Evolutionary conservation across 2,329 filamentous ascomycete genomes (phyloP), one percentile per base, ranked within the genome.

Genomic region (Exophiala bonariae): DNA sequence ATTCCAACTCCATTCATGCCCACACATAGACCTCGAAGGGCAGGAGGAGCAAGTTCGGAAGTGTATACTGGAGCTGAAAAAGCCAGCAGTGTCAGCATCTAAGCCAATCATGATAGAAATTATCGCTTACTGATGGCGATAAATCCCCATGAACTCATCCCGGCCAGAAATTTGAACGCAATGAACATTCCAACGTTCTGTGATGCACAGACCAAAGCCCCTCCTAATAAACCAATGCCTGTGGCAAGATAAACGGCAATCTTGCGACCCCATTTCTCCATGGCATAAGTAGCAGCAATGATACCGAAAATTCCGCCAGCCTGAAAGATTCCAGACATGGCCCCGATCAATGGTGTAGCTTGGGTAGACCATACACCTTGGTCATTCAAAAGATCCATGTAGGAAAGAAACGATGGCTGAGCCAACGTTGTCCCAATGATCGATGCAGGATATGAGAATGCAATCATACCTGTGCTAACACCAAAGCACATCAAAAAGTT

Each of bases 331-430:
- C 48, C 48, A 3, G 48, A 45, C 11, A 26, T 47, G 9, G 48
- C 48, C 17, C 48, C 48, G 5, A 47, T 51, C 38, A 51, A 23
- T 8, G 32, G 31, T 10, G 31, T 31, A 5, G 37, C 38, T 13
- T 46, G n/a, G 7, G 1, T 1, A 7, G 48, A 38, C 4, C 23
- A 36, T 14, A 31, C 35, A 8, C 37, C 48, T 8, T 46, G 33
- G 8, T 30, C 37, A 44, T 46, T 38, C n/a, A 51, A 20, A 20
- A 42, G 39, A 17, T 18, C 19, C 39, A 42, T 42, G 26, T 42
- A 69, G 3, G 54, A 59, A 57, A 70, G 72, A 61, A 74, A 74
- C 22, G 61, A 66, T 3, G 71, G 69, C 47, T 75, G 71, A 2
- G 71, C 47, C 3, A 49, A 33, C 3, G 47, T 49, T 14, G 47